Conservation (phyloP, 306 rosid species). For the Corylus heterophylla region DNA sequence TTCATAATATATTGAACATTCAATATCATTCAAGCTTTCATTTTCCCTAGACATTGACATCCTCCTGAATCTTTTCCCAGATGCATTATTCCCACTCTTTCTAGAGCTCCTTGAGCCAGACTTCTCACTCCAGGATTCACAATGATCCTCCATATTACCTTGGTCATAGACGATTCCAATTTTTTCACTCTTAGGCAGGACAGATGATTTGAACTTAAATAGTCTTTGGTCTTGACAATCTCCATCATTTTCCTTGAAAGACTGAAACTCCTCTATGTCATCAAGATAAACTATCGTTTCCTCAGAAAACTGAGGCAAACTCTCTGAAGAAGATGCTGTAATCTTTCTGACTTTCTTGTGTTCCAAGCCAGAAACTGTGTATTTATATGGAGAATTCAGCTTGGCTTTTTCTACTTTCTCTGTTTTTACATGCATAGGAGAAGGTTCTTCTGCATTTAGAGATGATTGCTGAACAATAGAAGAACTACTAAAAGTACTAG, state of each 20-base stretch:
- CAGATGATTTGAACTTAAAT: slow-evolving; percentile 47
- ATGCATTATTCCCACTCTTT: slow-evolving; percentile 31
- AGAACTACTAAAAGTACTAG: slow-evolving; percentile 27
- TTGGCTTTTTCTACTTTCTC: slow-evolving; percentile 15
- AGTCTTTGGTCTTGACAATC: slow-evolving; percentile 51
- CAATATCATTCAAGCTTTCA: slow-evolving; percentile 42
- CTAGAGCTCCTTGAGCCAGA: slow-evolving; percentile 35
- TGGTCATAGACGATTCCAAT: slow-evolving; percentile 16
- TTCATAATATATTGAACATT: slow-evolving; percentile 41
- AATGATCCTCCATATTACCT: slow-evolving; percentile 9
- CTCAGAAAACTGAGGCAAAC: slow-evolving; percentile 28
- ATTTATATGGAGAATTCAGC: slow-evolving; percentile 11
- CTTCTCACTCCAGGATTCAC: slow-evolving; percentile 37
- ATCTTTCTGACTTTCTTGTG: slow-evolving; percentile 21
- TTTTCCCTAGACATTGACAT: slow-evolving; percentile 43
- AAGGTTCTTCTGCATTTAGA: slow-evolving; percentile 22
- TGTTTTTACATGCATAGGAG: slow-evolving; percentile 26
- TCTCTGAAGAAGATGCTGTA: slow-evolving; percentile 34
- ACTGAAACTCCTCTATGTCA: slow-evolving; percentile 52
- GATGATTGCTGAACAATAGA: slow-evolving; percentile 34
- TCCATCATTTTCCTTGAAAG: slow-evolving; percentile 35
- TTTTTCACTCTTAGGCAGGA: slow-evolving; percentile 19
- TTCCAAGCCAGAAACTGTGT: slow-evolving; percentile 2
- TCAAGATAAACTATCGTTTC: slow-evolving; percentile 45
- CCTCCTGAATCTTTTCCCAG: slow-evolving; percentile 51